Conservation (phyloP, 345 rosid genomes). For the Turritis glabra region DNA sequence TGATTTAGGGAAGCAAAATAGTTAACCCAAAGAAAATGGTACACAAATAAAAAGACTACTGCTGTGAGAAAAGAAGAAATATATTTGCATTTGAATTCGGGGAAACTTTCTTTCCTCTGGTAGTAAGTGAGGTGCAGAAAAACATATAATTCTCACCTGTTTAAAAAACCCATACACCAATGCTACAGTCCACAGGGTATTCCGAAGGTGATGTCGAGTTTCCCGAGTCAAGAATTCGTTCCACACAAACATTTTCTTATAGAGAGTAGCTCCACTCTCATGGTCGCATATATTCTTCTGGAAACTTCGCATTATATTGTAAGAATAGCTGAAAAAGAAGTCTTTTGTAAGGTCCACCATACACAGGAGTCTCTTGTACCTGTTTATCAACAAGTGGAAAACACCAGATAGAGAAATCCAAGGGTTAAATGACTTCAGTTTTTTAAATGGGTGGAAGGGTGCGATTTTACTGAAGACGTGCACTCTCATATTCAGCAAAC, state of each 20-base stretch:
- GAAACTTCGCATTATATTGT: slow-evolving; percentile 90
- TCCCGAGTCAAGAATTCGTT: slow-evolving; percentile 94
- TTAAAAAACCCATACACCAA: slow-evolving; percentile 95
- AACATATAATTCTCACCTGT: slow-evolving; percentile 64
- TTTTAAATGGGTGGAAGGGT: background rate
- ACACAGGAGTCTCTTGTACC: slow-evolving; percentile 97
- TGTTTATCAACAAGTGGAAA: slow-evolving; percentile 41
- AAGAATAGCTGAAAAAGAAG: slow-evolving; percentile 98
- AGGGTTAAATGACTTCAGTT: slow-evolving; percentile 10
- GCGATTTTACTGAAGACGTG: background rate
- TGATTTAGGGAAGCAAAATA: background rate
- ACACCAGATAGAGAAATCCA: slow-evolving; percentile 3
- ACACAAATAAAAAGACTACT: background rate
- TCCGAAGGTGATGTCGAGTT: slow-evolving; percentile 81
- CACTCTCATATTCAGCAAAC: slow-evolving; percentile 11
- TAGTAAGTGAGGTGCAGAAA: slow-evolving; percentile 11
- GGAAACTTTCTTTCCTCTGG: slow-evolving; percentile 11
- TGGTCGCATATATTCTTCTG: slow-evolving; percentile 76
- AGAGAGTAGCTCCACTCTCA: slow-evolving; percentile 67
- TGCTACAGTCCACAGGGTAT: slow-evolving; percentile 95
- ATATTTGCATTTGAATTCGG: background rate
- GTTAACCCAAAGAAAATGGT: background rate
- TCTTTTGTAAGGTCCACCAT: slow-evolving; percentile 93
- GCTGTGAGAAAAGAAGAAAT: background rate
- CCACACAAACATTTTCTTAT: slow-evolving; percentile 99